Base-by-base conservation (phyloP, 768 basidiomycete species). In the Lyophyllum decastes region DNA sequence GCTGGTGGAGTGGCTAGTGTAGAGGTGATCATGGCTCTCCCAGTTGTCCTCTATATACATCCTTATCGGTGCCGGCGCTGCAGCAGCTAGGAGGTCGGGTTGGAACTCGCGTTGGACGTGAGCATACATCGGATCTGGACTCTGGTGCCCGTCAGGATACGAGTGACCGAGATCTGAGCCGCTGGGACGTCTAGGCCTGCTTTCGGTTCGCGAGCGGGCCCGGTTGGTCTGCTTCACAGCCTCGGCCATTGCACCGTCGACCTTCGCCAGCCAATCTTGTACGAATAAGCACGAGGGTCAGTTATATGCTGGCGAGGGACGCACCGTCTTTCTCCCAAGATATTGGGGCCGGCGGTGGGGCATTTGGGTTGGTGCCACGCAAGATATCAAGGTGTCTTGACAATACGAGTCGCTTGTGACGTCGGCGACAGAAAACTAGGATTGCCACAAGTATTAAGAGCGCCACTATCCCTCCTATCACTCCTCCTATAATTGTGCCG, bases 401-500 rank as follows among this genome's bases (percentile, higher is more conserved):
- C 27, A 12, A 0, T 27, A 40, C 35, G n/a, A 2, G 57, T 22
- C 30, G 52, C 14, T 52, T 55, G 14, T 49, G 54, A 22, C 46
- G 54, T 22, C 59, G 59, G 17, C 54, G 49, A 26, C 19, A 56
- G 40, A 41, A 49, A n/a, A 41, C 19, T 17, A 43, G 16, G 5
- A 22, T 4, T 17, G 30, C 30, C 25, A 16, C 26, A 44, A 60
- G 19, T 17, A 53, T 25, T 16, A 21, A 21, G 10, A 57, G 27
- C 7, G 26, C 40, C 19, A 48, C 35, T 12, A 60, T 1, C 14
- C 51, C 26, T 4, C 59, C 59, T 10, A 60, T 27, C 38, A 50
- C 24, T 2, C 59, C 59, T 21, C 59, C 59, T 2, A 57, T 47
- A 19, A 60, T 60, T 30, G 51, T 30, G 19, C 55, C 59, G 34